Base-by-base conservation (phyloP, 1,139 yeast genomes). In the Casaregolazyma suthepensis region DNA sequence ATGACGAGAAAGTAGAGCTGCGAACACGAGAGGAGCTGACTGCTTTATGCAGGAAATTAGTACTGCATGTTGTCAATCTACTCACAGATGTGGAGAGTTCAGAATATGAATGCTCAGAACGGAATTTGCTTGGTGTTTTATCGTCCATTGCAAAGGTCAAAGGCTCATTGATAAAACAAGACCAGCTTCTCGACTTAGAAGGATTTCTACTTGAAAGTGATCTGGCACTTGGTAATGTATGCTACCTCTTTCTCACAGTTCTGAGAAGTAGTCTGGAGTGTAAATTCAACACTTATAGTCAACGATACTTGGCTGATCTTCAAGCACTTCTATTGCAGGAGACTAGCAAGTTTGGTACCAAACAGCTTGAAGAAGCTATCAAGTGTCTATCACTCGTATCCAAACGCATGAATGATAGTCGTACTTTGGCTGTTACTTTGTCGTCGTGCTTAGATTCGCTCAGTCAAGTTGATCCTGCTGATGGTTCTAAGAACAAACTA, bases 341-440 rank as follows among this genome's bases (percentile, higher is more conserved):
- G 31, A 65, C 87, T 46, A 82, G 90, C 1, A 84, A 78, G 57
- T 77, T 83, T 64, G 77, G 75, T 51, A 72, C 75, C 0, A 73
- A 67, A 55, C 91, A 86, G 60, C 67, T 87, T 10, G 80, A 79
- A 29, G 83, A 83, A 60, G 94, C 89, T 0, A 76, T 87, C 64
- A 87, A 89, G 2, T 75, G 87, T 54, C 69, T 80, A 7, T 82
- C 88, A 84, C 46, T 38, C 1, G 35, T 40, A 5, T 38, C 38
- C 31, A 15, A 18, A 20, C 37, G 38, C 13, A 26, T 37, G 45
- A 15, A 38, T 15, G 44, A 38, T n/a, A 37, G n/a, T 9, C 35
- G 26, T 20, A 47, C 50, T 1, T 38, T 47, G 35, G 50, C 50
- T 3, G 20, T 22, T 18, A 31, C 44, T 13, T 9, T 47, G 5